These are phyloP conservation scores for Diplotaxis tenuifolia DNA, from an alignment of 345 rosid genomes.

Conservation along the genomic window DNA sequence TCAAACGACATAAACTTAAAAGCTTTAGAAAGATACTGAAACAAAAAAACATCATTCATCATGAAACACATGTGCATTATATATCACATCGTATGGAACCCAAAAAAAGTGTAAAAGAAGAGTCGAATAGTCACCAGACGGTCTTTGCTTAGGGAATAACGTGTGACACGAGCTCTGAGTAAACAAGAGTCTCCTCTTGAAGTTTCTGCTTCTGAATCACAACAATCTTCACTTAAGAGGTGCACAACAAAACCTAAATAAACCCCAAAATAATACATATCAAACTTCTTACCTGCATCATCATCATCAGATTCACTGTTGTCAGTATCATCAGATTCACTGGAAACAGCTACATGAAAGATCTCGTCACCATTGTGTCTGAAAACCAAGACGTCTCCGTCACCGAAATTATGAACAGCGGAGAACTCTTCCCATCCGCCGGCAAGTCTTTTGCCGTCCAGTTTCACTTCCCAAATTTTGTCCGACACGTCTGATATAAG, in stretches of 20 bases:
- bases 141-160: constrained; percentile 4
- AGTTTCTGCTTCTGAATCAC: constrained; percentile 24
- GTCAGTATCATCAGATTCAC: neutral
- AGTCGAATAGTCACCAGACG: constrained; percentile 10
- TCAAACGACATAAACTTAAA: neutral
- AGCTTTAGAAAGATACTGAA: constrained; percentile 7
- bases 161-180: constrained; percentile 22
- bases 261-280: neutral
- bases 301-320: neutral
- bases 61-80: too few relatives aligned
- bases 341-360: constrained; percentile 16
- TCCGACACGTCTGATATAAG: constrained; percentile 11
- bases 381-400: too few relatives aligned
- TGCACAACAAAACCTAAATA: too few relatives aligned
- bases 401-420: neutral
- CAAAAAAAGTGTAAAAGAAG: neutral
- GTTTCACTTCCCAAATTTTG: constrained; percentile 10
- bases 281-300: constrained; percentile 7
- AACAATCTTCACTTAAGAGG: constrained; percentile 15
- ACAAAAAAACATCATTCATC: neutral
- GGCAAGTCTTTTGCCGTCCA: neutral
- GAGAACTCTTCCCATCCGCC: constrained; percentile 35
- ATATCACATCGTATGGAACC: too few relatives aligned
- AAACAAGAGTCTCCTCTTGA: constrained; percentile 13
- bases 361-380: constrained; percentile 20